Percentiles rank a stretch among this genome's conserved stretches.
phyloP scores from a whole-genome alignment of 2,329 filamentous ascomycete species.

The Arthrinium puccinioides region DNA sequence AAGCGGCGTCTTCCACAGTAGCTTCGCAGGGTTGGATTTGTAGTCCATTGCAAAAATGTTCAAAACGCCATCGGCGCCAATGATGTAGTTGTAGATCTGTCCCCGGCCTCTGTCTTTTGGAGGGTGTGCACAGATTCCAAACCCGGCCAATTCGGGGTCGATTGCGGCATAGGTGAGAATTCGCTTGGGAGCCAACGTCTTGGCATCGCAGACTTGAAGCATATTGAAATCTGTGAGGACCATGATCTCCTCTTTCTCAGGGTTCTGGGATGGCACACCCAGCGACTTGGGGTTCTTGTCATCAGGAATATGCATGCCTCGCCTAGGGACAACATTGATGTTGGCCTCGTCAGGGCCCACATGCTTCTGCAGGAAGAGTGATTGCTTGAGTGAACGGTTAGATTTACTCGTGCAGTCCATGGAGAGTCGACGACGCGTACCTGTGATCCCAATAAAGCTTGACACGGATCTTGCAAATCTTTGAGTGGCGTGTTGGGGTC shows the following conservation, averaged over 20 bases:
- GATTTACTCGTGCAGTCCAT: not conserved
- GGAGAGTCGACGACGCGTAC: not conserved
- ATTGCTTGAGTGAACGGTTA: slow-evolving; percentile 6
- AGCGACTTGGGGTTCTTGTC: slow-evolving; percentile 8
- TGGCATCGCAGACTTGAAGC: slow-evolving; percentile 9
- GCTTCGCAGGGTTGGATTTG: slow-evolving; percentile 4
- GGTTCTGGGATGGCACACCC: slow-evolving; percentile 1
- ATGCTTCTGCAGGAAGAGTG: slow-evolving; percentile 3
- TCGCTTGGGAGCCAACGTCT: slow-evolving; percentile 9
- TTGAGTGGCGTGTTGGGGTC: slow-evolving; percentile 9
- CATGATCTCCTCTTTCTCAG: slow-evolving; percentile 8
- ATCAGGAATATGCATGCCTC: slow-evolving; percentile 8
- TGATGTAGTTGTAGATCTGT: slow-evolving; percentile 10
- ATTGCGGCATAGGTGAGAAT: slow-evolving; percentile 11
- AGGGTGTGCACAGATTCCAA: slow-evolving; percentile 10
- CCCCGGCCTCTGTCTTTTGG: slow-evolving; percentile 9
- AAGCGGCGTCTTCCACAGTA: slow-evolving; percentile 10
- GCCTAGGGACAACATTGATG: slow-evolving; percentile 8
- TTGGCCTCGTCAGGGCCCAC: slow-evolving; percentile 8
- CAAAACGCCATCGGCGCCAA: slow-evolving; percentile 5
- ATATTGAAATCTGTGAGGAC: slow-evolving; percentile 10
- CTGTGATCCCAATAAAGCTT: slow-evolving; percentile 8
- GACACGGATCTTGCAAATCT: slow-evolving; percentile 9
- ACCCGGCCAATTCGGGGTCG: slow-evolving; percentile 8
- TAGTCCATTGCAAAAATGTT: slow-evolving; percentile 9